phyloP scores from a whole-genome alignment of 2,329 filamentous ascomycete genomes.

The Trichoderma harzianum region DNA sequence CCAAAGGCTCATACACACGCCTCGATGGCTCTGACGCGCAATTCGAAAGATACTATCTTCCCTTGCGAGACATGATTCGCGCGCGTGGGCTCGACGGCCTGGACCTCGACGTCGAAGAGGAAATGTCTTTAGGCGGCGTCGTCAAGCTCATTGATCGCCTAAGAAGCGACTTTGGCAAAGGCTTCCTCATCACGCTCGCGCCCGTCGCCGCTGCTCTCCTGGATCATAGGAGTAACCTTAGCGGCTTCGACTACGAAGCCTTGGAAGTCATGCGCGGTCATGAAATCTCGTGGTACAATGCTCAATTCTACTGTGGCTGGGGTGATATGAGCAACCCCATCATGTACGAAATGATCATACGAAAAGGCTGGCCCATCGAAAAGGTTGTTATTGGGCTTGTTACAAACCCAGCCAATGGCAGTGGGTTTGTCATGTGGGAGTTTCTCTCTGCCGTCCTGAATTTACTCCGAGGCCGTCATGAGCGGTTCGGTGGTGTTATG shows the following conservation, averaged over 20 bases:
- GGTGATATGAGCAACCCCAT: constrained; percentile 50
- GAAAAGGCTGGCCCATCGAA: constrained; percentile 66
- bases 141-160: constrained; percentile 65
- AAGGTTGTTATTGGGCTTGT: constrained; percentile 79
- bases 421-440: constrained; percentile 48
- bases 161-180: constrained; percentile 63
- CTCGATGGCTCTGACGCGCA: constrained; percentile 54
- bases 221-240: constrained; percentile 57
- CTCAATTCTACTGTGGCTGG: constrained; percentile 93
- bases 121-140: constrained; percentile 63
- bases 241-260: constrained; percentile 75
- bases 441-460: constrained; percentile 44
- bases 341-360: constrained; percentile 51
- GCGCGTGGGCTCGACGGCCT: constrained; percentile 63
- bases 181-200: constrained; percentile 75
- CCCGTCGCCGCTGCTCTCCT: constrained; percentile 74
- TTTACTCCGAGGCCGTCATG: constrained; percentile 49
- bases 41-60: constrained; percentile 73
- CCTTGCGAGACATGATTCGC: constrained; percentile 63
- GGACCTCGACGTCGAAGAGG: constrained; percentile 78
- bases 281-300: constrained; percentile 81
- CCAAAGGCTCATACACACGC: constrained; percentile 63
- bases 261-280: constrained; percentile 65
- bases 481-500: constrained; percentile 80
- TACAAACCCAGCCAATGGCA: constrained; percentile 72